Evolutionary conservation across 2,329 filamentous ascomycete species (phyloP).

Genomic region (Xylariaceae sp.): DNA sequence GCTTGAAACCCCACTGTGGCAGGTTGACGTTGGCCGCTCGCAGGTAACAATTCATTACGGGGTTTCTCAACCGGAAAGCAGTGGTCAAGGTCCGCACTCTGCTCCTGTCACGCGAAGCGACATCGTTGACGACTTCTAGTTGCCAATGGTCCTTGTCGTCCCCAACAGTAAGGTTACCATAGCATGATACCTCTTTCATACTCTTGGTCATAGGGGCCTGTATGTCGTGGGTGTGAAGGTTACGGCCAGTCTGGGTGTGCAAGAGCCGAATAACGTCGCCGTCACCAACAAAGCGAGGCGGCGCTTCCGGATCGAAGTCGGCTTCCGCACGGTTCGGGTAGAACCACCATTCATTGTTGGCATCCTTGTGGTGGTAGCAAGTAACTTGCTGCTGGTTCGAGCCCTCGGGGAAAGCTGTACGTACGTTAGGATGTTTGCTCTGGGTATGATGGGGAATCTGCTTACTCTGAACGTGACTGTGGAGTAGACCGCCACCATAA

Average conservation of each 20-base stretch:
- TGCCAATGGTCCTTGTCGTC: slow-evolving; percentile 98
- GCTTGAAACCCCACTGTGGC: slow-evolving; percentile 99
- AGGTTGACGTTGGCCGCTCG: slow-evolving; percentile 93
- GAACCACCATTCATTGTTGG: slow-evolving; percentile 99
- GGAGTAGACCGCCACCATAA: slow-evolving; percentile 90
- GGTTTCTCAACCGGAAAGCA: slow-evolving; percentile 80
- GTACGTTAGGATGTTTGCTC: slow-evolving; percentile 9
- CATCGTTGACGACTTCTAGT: slow-evolving; percentile 85
- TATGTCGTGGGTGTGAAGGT: slow-evolving; percentile 90
- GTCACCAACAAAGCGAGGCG: slow-evolving; percentile 70
- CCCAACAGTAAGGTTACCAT: slow-evolving; percentile 90
- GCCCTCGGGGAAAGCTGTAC: slow-evolving; percentile 70
- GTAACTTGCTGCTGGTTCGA: slow-evolving; percentile 94
- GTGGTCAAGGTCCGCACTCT: slow-evolving; percentile 88
- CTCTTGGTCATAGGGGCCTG: slow-evolving; percentile 81
- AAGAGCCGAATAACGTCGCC: slow-evolving; percentile 76
- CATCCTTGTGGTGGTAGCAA: slow-evolving; percentile 98
- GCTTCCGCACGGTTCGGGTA: slow-evolving; percentile 80
- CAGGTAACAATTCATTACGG: slow-evolving; percentile 80
- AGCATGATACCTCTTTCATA: slow-evolving; percentile 89
- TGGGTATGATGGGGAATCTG: slow-evolving; percentile 2
- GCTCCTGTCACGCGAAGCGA: slow-evolving; percentile 75
- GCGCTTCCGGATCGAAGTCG: slow-evolving; percentile 64
- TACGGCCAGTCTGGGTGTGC: slow-evolving; percentile 91
- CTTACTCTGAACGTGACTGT: slow-evolving; percentile 84